phyloP scores from a whole-genome alignment of 1,284 basidiomycete genomes.

The Ceratobasidium sp. region DNA sequence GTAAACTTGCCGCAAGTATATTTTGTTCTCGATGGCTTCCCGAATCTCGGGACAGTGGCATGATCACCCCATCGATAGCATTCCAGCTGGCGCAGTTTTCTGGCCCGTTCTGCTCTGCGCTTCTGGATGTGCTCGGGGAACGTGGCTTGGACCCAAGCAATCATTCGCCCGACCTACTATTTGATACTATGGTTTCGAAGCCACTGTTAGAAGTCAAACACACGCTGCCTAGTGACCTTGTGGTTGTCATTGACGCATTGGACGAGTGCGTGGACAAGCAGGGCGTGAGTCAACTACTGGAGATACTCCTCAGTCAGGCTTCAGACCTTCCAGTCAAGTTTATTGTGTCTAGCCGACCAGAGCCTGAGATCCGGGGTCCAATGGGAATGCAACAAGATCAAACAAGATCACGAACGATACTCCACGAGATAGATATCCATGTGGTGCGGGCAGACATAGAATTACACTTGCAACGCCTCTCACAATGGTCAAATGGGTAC shows the following conservation, averaged over 20 bases:
- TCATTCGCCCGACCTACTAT: neutral
- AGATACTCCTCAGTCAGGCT: neutral
- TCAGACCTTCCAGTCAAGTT: slow-evolving; percentile 13
- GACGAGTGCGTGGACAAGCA: slow-evolving; percentile 30
- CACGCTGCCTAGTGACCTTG: neutral
- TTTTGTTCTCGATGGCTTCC: slow-evolving; percentile 48
- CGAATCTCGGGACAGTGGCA: slow-evolving; percentile 8
- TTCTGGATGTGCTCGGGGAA: neutral
- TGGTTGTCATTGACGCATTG: slow-evolving; percentile 17
- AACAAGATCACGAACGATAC: neutral
- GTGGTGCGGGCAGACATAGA: slow-evolving; percentile 7
- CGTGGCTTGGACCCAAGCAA: neutral
- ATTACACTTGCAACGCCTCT: neutral
- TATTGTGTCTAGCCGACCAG: slow-evolving; percentile 29
- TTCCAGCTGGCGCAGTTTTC: slow-evolving; percentile 37
- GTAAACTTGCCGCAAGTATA: slow-evolving; percentile 47
- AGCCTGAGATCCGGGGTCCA: slow-evolving; percentile 3
- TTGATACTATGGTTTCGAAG: neutral
- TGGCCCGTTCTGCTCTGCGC: neutral
- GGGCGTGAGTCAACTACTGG: neutral
- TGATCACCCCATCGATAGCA: slow-evolving; percentile 35
- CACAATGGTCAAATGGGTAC: neutral
- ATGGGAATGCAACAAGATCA: neutral
- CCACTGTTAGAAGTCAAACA: neutral
- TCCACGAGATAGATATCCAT: slow-evolving; percentile 5